Evolutionary conservation across 768 basidiomycete genomes (phyloP), one percentile per base, ranked within the genome.

Genomic region (Collybia nuda): DNA sequence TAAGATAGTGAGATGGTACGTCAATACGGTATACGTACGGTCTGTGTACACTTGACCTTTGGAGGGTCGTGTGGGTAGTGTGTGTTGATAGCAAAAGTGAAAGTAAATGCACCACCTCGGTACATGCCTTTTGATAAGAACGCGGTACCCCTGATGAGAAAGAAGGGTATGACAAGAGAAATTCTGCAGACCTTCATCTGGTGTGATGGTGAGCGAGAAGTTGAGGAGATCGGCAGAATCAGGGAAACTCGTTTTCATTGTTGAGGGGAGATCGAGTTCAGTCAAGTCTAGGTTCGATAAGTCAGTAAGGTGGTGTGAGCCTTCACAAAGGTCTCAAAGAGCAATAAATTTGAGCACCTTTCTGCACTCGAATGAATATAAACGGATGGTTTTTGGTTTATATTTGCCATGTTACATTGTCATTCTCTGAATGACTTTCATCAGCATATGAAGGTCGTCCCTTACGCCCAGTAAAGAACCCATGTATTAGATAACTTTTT

Each of bases 281-380:
- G 97, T 98, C 58, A 99, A 67, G 67, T 99, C 97, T 98, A 52
- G 26, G 40, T 49, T 49, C 40, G 1, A 45, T 37, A 32, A 35
- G 8, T 18, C 17, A 48, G 40, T 21, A 39, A 18, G 35, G 11
- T 11, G 36, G 26, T 21, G 4, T 55, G 18, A 52, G 52, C 35
- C 38, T 8, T 26, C n/a, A 7, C 35, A 28, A 23, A 18, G 21
- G 9, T 40, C n/a, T 28, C 12, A 23, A n/a, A 55, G 19, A n/a
- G n/a, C 8, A 39, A 37, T 55, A 56, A 35, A 46, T 18, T 17
- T 21, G 57, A 75, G 51, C 53, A 93, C 97, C 97, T 79, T 98
- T 99, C 80, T 99, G 97, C n/a, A 99, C 96, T 50, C 97, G 84
- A 67, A 99, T 90, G n/a, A n/a, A n/a, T n/a, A n/a, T n/a, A n/a